phyloP scores from a whole-genome alignment of 1,284 basidiomycete genomes.

The Uromyces viciae-fabae region DNA sequence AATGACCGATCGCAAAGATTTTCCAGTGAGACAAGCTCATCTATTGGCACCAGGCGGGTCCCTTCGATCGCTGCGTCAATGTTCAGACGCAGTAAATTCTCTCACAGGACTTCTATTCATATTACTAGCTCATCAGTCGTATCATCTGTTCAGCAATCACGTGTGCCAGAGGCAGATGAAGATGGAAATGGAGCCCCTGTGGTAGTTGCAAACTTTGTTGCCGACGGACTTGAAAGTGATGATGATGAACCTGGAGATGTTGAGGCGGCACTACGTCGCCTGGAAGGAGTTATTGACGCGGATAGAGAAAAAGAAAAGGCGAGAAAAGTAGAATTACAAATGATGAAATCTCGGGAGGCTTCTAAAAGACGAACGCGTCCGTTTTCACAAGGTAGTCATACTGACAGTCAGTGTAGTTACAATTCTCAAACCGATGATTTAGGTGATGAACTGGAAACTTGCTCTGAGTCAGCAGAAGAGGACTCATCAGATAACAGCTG shows the following conservation, averaged over 20 bases:
- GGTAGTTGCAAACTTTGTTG: conserved; percentile 62
- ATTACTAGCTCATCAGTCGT: conserved; percentile 6
- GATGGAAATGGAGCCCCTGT: conserved; percentile 46
- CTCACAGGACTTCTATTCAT: conserved; percentile 13
- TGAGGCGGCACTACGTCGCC: conserved; percentile 68
- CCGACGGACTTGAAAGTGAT: conserved; percentile 64
- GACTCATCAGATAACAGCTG: conserved; percentile 16
- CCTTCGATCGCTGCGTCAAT: conserved; percentile 43
- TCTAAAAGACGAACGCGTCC: conserved; percentile 24
- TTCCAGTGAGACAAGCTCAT: conserved; percentile 44
- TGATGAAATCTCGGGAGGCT: conserved; percentile 55
- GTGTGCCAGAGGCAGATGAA: conserved; percentile 46
- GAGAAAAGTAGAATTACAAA: conserved; percentile 74
- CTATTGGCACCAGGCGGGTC: conserved; percentile 44
- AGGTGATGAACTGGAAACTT: conserved; percentile 62
- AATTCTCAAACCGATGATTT: conserved; percentile 14
- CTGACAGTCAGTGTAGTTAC: conserved; percentile 3
- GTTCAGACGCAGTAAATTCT: conserved; percentile 32
- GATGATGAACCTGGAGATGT: conserved; percentile 69
- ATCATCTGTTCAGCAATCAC: background rate
- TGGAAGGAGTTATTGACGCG: conserved; percentile 77
- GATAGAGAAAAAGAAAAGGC: conserved; percentile 67
- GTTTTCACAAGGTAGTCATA: conserved; percentile 19
- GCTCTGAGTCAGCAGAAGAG: conserved; percentile 36
- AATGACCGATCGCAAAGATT: conserved; percentile 4